A percentile compares a stretch with the other conserved stretches of the same genome.
These are phyloP conservation scores for Calonectria naviculata DNA, from an alignment of 2,329 filamentous ascomycete genomes.

Conservation along the genomic window DNA sequence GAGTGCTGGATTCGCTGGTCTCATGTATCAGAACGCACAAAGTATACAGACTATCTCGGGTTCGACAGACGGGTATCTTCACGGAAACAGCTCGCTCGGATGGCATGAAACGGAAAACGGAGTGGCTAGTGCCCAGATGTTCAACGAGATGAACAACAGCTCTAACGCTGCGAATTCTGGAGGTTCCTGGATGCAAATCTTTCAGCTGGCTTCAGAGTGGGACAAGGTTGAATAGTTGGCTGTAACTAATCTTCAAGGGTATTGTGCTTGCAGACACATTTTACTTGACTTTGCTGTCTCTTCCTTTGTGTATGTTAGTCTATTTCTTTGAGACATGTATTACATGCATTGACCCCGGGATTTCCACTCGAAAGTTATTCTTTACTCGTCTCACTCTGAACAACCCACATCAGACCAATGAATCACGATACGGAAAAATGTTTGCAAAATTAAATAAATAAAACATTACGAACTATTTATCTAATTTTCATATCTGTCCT, in stretches of 20 bases:
- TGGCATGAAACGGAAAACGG: slow-evolving; percentile 16
- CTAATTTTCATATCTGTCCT: background rate
- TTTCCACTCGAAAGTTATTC: too few species aligned
- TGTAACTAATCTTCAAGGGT: too few species aligned
- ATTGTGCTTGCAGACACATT: too few species aligned
- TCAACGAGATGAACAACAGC: slow-evolving; percentile 1
- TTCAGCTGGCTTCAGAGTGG: slow-evolving; percentile 1
- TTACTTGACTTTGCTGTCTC: too few species aligned
- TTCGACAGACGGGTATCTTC: slow-evolving; percentile 3
- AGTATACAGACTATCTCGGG: slow-evolving; percentile 3
- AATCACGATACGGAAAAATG: too few species aligned
- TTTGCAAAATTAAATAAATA: background rate
- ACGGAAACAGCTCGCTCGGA: slow-evolving; percentile 3
- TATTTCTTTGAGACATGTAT: too few species aligned
- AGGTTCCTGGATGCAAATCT: slow-evolving; percentile 4
- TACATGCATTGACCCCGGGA: too few species aligned
- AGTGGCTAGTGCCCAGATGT: slow-evolving; percentile 5
- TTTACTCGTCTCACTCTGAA: too few species aligned
- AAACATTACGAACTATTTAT: background rate
- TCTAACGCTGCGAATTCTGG: background rate
- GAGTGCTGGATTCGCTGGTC: slow-evolving; percentile 10
- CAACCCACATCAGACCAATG: too few species aligned
- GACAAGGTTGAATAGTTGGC: slow-evolving; percentile 1
- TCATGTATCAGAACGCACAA: slow-evolving; percentile 9
- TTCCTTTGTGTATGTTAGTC: too few species aligned